Base-by-base conservation (phyloP, 108 stramenopile species). In the Cyclotella sp. region DNA sequence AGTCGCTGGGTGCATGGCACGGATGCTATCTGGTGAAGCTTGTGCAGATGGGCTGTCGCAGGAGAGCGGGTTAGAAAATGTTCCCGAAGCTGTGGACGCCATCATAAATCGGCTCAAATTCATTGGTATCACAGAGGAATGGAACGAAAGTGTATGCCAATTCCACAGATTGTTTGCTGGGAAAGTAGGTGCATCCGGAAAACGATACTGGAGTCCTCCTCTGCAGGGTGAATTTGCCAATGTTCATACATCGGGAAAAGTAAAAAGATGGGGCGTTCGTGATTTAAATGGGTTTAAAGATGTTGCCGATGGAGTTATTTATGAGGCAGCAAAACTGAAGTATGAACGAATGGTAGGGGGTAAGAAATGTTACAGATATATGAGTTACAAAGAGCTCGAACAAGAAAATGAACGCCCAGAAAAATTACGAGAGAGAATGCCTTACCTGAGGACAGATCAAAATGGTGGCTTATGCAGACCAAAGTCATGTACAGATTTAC, bases 71-170 rank as follows among this genome's bases (percentile, higher is more conserved):
- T 28, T 75, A 11, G 78, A 76, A 34, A 71, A 71, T 52, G 63
- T 84, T 2, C 45, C 52, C 0, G 64, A 72, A 5, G 83, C 83
- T 11, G 64, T 84, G 22, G 83, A 79, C 41, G 49, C 71, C 15
- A 55, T 84, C 41, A 55, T 69, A 74, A 71, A 76, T 41, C 68
- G 71, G 22, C 45, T 84, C 19, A 74, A 76, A 10, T 84, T 80
- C 39, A 79, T 84, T 12, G 83, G 83, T 1, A 29, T 84, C 52
- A 79, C 69, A 19, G 83, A 84, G 55, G 83, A 84, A 24, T 84
- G 83, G 83, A 76, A 80, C 66, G 83, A 84, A 52, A 80, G 79
- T 64, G 69, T 84, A 11, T 84, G 83, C 39, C 83, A 84, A 51
- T 84, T 84, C 54, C 83, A 84, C 63, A 51, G 75, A 58, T n/a